Conservation (phyloP, 1,139 yeast genomes). For the Eremothecium coryli region DNA sequence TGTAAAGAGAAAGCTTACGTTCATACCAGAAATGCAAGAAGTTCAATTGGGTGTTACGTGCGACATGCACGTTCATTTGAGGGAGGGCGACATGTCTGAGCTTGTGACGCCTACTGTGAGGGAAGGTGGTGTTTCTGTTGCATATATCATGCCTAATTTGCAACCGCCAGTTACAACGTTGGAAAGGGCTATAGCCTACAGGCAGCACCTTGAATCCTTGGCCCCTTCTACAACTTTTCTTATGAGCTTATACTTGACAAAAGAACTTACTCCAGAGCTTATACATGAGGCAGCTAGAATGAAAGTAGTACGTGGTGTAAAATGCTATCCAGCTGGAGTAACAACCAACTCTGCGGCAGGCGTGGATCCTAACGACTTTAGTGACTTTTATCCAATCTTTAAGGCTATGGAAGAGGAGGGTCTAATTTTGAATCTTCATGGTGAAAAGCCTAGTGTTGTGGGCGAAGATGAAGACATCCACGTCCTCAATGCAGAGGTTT, state of each 20-base stretch:
- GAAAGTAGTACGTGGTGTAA: conserved; percentile 72
- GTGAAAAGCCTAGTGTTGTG: conserved; percentile 75
- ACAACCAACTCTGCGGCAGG: conserved; percentile 94
- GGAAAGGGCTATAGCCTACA: conserved; percentile 63
- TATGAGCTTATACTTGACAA: conserved; percentile 80
- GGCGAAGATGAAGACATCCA: conserved; percentile 48
- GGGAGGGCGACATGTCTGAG: conserved; percentile 90
- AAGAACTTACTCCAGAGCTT: conserved; percentile 74
- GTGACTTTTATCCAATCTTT: conserved; percentile 79
- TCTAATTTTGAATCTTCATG: conserved; percentile 80
- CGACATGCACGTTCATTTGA: conserved; percentile 92
- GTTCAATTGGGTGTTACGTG: conserved; percentile 74
- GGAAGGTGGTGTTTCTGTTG: conserved; percentile 84
- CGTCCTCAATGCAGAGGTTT: conserved; percentile 88
- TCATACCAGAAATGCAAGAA: conserved; percentile 13
- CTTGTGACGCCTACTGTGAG: conserved; percentile 82
- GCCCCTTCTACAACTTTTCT: conserved; percentile 80
- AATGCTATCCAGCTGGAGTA: conserved; percentile 97
- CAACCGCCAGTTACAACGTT: conserved; percentile 88
- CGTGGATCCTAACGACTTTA: conserved; percentile 85
- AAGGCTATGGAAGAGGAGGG: conserved; percentile 74
- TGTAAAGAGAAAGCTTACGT: too few species aligned
- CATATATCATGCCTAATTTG: conserved; percentile 92
- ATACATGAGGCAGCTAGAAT: conserved; percentile 67
- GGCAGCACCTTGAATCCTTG: conserved; percentile 49